These are phyloP conservation scores for Claviceps africana DNA, from an alignment of 2,329 filamentous ascomycete genomes.

Conservation along the genomic window DNA sequence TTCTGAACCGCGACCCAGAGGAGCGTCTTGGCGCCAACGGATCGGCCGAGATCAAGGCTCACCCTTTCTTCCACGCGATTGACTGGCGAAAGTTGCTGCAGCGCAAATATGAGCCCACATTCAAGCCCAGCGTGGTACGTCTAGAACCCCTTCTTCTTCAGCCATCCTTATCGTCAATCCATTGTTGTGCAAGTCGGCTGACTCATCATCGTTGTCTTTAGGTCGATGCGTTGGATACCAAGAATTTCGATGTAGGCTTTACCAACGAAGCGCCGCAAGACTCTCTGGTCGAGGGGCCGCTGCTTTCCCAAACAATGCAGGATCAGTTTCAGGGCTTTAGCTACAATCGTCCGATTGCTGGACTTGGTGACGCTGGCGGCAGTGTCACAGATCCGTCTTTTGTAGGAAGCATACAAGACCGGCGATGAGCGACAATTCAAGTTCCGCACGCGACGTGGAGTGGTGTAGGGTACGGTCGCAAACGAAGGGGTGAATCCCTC, in stretches of 20 bases:
- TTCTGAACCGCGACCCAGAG: conserved; percentile 84
- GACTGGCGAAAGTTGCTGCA: conserved; percentile 97
- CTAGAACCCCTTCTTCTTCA: background rate
- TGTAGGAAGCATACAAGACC: conserved; percentile 45
- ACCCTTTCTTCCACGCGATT: conserved; percentile 97
- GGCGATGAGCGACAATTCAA: conserved; percentile 14
- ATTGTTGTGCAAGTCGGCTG: background rate
- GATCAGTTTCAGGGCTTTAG: conserved; percentile 93
- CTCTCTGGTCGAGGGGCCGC: conserved; percentile 80
- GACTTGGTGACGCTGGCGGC: conserved; percentile 81
- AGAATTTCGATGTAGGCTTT: conserved; percentile 87
- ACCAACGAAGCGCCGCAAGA: conserved; percentile 81
- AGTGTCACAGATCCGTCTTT: conserved; percentile 79
- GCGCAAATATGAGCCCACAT: conserved; percentile 94
- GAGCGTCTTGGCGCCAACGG: conserved; percentile 84
- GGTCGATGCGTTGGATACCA: conserved; percentile 79
- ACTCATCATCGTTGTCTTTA: conserved; percentile 13
- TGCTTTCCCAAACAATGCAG: conserved; percentile 91
- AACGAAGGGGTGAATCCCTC: background rate
- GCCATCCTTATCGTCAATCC: background rate
- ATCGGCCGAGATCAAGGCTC: conserved; percentile 93
- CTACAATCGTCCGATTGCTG: conserved; percentile 91
- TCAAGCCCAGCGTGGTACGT: conserved; percentile 93
- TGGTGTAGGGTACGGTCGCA: background rate
- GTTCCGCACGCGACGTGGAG: background rate